Evolutionary conservation across 2,329 filamentous ascomycete genomes (phyloP), one percentile per base, ranked within the genome.

Genomic region (Incumbomyces delicatus): DNA sequence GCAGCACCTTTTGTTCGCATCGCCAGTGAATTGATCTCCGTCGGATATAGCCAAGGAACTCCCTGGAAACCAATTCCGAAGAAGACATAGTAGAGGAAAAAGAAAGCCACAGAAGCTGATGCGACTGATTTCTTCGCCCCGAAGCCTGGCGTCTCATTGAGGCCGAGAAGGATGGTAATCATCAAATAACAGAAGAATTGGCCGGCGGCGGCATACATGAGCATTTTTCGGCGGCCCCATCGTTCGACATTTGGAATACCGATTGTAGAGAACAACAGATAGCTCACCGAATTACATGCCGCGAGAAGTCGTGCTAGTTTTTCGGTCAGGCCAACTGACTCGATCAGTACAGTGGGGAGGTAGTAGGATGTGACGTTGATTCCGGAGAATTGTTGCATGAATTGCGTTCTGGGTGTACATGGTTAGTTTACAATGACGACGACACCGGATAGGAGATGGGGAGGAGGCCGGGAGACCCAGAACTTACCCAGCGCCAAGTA

Each of bases 281-380:
- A 75, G 14, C 64, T 67, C 14, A 73, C 66, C 2, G 66, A 66
- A 51, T 74, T 81, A 48, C 74, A 71, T 2, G 74, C 77, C 1
- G 77, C 71, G 14, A 81, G 64, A 0, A 81, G 61, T 3, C 77
- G 67, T 2, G 74, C 71, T 56, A 73, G 68, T 34, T 66, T 66
- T 48, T 77, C 67, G 27, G 61, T 61, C 20, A 79, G 67, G 0
- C 76, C 76, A 6, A 81, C 75, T 6, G 68, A 75, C 38, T 74
- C 58, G 45, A 76, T 79, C 6, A 81, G 68, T 0, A 83, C 75
- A 32, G 77, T 77, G 0, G 77, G 76, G 0, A 80, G 61, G 47
- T 74, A 78, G 51, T 74, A 74, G 3, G 59, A 62, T 3, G 16
- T 54, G 14, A 58, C 58, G 37, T 63, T 61, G 12, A 61, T 61